Conservation (phyloP, 1,139 yeast genomes). For the Protomyces lactucae-debilis region DNA sequence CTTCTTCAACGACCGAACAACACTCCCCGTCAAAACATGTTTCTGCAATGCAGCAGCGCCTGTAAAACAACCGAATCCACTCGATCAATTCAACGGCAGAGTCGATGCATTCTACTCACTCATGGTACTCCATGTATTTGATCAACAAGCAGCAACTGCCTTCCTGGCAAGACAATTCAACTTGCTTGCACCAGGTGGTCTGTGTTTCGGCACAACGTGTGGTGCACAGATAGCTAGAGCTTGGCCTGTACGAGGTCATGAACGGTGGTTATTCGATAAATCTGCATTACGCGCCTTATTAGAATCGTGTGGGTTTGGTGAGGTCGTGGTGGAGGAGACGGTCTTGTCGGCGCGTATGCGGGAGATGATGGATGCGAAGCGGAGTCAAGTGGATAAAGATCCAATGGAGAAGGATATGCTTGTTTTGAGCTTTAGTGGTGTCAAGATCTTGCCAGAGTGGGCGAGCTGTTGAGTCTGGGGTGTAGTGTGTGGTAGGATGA, state of each 20-base stretch:
- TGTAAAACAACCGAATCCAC: background rate
- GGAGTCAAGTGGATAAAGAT: background rate
- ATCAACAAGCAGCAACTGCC: background rate
- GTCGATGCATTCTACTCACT: background rate
- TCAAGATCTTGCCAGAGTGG: background rate
- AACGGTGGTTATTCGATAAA: background rate
- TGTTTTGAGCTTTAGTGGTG: background rate
- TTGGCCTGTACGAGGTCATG: background rate
- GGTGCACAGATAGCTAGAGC: background rate
- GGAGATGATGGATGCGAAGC: background rate
- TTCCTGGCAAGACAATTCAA: background rate
- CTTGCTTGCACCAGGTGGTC: background rate
- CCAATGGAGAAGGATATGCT: background rate
- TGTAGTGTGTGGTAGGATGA: background rate
- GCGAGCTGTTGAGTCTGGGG: background rate
- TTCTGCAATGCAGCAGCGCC: background rate
- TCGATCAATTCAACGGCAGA: background rate
- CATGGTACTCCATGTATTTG: background rate
- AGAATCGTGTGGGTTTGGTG: background rate
- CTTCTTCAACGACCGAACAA: background rate
- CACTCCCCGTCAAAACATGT: background rate
- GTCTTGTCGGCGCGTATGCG: background rate
- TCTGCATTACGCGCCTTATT: background rate
- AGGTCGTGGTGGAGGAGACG: background rate
- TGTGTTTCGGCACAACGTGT: background rate